These are phyloP conservation scores for Kwoniella heveanensis DNA, from an alignment of 768 basidiomycete genomes.

Conservation along the genomic window DNA sequence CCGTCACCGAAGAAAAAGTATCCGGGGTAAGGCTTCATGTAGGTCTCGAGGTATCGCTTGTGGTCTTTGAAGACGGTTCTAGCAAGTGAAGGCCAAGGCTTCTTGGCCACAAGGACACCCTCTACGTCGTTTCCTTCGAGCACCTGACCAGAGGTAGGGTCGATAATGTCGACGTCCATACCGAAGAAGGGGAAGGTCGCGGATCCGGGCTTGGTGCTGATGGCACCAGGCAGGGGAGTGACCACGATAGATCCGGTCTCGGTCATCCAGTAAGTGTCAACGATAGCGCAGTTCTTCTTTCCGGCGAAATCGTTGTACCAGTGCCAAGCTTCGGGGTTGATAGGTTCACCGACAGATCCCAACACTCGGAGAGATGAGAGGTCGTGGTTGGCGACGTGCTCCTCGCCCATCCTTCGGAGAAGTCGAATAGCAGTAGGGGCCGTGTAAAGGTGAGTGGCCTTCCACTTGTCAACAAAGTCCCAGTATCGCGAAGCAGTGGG, in stretches of 20 bases:
- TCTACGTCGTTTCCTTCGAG: slow-evolving; percentile 80
- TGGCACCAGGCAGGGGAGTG: slow-evolving; percentile 89
- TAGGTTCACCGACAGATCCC: slow-evolving; percentile 94
- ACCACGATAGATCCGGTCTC: slow-evolving; percentile 96
- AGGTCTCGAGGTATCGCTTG: slow-evolving; percentile 76
- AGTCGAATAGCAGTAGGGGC: slow-evolving; percentile 70
- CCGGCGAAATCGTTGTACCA: slow-evolving; percentile 99
- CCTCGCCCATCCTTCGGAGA: slow-evolving; percentile 77
- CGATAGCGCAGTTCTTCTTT: slow-evolving; percentile 80
- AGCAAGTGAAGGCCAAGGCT: slow-evolving; percentile 94
- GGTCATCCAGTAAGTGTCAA: slow-evolving; percentile 88
- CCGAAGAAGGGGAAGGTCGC: slow-evolving; percentile 99
- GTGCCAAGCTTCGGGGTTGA: slow-evolving; percentile 98
- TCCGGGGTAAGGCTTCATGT: slow-evolving; percentile 85
- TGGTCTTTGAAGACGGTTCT: slow-evolving; percentile 91
- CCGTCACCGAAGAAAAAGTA: slow-evolving; percentile 98
- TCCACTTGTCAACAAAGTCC: slow-evolving; percentile 89
- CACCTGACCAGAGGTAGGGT: slow-evolving; percentile 72
- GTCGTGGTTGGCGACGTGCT: slow-evolving; percentile 81
- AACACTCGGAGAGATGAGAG: slow-evolving; percentile 80
- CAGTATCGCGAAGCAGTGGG: slow-evolving; percentile 96
- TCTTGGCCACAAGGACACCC: slow-evolving; percentile 81
- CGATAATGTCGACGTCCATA: slow-evolving; percentile 82
- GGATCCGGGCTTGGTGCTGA: slow-evolving; percentile 92
- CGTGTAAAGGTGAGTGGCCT: slow-evolving; percentile 92